Evolutionary conservation across 2,329 filamentous ascomycete species (phyloP).

Genomic region (Colletotrichum sidae): DNA sequence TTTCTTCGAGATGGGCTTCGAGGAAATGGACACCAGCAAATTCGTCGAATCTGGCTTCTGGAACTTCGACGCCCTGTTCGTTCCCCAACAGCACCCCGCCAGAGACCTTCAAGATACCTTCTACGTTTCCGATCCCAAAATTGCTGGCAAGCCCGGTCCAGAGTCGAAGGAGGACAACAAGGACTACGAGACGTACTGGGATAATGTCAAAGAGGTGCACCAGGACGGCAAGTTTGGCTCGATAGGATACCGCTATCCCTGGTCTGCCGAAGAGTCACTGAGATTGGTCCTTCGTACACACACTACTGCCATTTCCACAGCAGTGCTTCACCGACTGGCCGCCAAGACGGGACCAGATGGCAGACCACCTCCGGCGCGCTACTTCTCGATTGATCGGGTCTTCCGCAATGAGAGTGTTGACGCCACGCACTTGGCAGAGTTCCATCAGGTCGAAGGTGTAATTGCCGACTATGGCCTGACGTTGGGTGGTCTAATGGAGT

Average conservation of each 20-base stretch:
- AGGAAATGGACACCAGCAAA: constrained; percentile 95
- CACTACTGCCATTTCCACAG: constrained; percentile 91
- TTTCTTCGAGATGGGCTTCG: constrained; percentile 99
- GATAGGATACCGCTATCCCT: constrained; percentile 96
- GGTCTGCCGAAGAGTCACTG: constrained; percentile 87
- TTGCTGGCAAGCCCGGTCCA: constrained; percentile 75
- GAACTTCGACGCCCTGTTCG: constrained; percentile 49
- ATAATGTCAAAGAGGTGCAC: constrained; percentile 88
- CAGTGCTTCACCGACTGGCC: constrained; percentile 91
- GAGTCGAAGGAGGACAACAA: constrained; percentile 65
- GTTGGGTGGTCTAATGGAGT: constrained; percentile 89
- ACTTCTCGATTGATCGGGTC: constrained; percentile 98
- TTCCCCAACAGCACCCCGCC: constrained; percentile 82
- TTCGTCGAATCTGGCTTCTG: constrained; percentile 98
- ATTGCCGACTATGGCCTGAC: constrained; percentile 97
- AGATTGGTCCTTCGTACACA: constrained; percentile 93
- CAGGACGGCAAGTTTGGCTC: constrained; percentile 93
- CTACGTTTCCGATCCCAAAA: constrained; percentile 91
- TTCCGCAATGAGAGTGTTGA: constrained; percentile 99
- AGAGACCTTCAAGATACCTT: constrained; percentile 98
- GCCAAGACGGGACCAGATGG: constrained; percentile 80
- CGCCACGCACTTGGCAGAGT: constrained; percentile 95
- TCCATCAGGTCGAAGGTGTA: constrained; percentile 98
- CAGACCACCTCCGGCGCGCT: constrained; percentile 77
- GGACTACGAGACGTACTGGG: constrained; percentile 88